These are phyloP conservation scores for Gonapodya sp. DNA, from an alignment of 192 early-diverging fungal species.

Conservation along the genomic window DNA sequence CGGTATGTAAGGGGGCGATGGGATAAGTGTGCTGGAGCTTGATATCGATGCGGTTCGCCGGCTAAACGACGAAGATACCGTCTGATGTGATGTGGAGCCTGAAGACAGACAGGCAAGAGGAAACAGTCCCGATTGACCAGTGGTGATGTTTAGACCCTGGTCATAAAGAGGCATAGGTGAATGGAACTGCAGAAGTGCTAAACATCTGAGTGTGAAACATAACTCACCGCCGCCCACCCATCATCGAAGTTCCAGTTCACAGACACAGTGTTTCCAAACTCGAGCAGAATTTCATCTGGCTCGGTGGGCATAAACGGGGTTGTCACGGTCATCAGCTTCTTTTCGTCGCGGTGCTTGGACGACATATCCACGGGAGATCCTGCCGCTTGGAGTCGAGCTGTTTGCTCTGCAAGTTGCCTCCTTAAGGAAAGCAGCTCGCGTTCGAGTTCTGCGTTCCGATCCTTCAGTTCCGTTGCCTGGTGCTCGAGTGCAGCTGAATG, in stretches of 20 bases:
- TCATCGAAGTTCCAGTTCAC: not conserved
- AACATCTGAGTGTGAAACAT: too few relatives aligned
- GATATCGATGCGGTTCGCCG: not conserved
- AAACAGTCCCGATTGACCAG: not conserved
- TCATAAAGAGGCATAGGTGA: not conserved
- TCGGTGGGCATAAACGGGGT: not conserved
- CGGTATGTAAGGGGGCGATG: not conserved
- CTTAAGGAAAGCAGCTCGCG: not conserved
- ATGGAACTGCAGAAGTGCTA: too few relatives aligned
- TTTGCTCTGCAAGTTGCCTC: not conserved
- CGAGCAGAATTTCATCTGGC: not conserved
- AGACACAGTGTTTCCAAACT: not conserved
- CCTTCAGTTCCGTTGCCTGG: not conserved
- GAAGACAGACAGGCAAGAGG: not conserved
- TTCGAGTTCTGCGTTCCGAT: not conserved
- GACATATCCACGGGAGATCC: not conserved
- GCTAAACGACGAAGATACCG: not conserved
- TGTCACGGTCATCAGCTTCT: not conserved
- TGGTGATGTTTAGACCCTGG: not conserved
- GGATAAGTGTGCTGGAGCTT: not conserved
- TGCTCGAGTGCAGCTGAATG: not conserved
- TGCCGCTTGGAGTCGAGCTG: not conserved
- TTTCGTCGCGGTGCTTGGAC: not conserved
- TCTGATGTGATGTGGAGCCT: not conserved
- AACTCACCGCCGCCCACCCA: not conserved